phyloP scores from a whole-genome alignment of 2,329 filamentous ascomycete species.

The Xylaria sp. region DNA sequence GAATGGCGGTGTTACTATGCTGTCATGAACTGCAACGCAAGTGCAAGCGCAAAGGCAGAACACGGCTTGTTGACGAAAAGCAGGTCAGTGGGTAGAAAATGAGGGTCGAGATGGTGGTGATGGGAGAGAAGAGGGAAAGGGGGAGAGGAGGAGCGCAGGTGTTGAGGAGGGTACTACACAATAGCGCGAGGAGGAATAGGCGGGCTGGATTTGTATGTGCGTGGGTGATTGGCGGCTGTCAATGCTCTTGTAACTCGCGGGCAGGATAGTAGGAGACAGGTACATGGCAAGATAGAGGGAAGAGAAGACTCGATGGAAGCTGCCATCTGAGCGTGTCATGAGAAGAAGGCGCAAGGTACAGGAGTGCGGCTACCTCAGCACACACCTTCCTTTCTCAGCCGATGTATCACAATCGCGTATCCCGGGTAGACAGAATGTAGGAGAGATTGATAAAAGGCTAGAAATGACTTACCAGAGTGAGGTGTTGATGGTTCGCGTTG shows the following conservation, averaged over 20 bases:
- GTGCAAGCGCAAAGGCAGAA: conserved; percentile 19
- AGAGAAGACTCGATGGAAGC: neutral
- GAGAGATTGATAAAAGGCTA: neutral
- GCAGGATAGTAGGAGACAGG: neutral
- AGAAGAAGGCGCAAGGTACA: conserved; percentile 8
- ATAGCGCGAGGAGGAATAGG: conserved; percentile 1
- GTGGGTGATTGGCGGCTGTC: neutral
- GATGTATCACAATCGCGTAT: neutral
- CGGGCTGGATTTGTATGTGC: neutral
- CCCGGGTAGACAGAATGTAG: neutral
- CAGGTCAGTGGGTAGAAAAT: conserved; percentile 6
- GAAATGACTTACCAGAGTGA: neutral
- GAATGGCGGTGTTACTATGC: conserved; percentile 1
- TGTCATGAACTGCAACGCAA: neutral
- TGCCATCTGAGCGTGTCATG: neutral
- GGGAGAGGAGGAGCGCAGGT: conserved; percentile 1
- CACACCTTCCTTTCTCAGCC: neutral
- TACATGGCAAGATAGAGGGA: neutral
- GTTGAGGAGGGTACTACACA: conserved; percentile 8
- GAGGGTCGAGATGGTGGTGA: neutral
- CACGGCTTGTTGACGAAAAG: conserved; percentile 1
- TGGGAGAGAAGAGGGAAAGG: neutral
- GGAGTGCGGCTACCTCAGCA: conserved; percentile 7
- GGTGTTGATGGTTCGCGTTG: neutral
- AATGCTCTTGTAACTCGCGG: neutral